Evolutionary conservation across 768 basidiomycete genomes (phyloP).

Genomic region (Podaxis sp.): DNA sequence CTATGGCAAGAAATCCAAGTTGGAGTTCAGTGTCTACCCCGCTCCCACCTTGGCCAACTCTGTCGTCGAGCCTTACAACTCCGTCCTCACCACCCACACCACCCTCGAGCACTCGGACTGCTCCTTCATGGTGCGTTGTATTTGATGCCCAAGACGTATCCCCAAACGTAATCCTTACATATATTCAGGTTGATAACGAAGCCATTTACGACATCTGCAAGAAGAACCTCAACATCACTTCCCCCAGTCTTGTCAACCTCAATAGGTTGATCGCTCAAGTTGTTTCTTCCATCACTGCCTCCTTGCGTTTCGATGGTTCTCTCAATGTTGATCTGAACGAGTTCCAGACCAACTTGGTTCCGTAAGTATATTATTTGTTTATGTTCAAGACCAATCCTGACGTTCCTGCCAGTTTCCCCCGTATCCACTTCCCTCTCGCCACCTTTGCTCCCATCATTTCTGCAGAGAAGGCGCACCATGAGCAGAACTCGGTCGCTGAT

Average conservation of each 20-base stretch:
- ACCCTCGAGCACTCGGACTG: slow-evolving; percentile 99
- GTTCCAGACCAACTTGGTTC: slow-evolving; percentile 98
- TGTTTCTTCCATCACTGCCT: slow-evolving; percentile 96
- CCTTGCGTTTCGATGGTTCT: slow-evolving; percentile 95
- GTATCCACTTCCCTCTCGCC: slow-evolving; percentile 97
- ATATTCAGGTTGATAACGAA: slow-evolving; percentile 88
- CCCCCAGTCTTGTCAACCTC: slow-evolving; percentile 89
- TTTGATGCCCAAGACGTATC: neutral
- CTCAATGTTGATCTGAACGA: slow-evolving; percentile 97
- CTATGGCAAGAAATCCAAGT: slow-evolving; percentile 99
- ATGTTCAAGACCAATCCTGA: slow-evolving; percentile 7
- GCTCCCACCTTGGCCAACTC: slow-evolving; percentile 87
- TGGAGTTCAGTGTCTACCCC: slow-evolving; percentile 98
- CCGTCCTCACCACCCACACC: slow-evolving; percentile 95
- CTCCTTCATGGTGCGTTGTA: slow-evolving; percentile 88
- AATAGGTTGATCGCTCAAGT: slow-evolving; percentile 98
- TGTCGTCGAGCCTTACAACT: slow-evolving; percentile 99
- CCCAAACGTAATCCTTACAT: neutral
- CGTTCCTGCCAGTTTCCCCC: slow-evolving; percentile 71
- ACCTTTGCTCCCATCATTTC: slow-evolving; percentile 95
- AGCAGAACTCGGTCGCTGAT: slow-evolving; percentile 95
- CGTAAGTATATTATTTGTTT: slow-evolving; percentile 50
- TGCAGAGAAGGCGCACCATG: slow-evolving; percentile 93
- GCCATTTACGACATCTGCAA: slow-evolving; percentile 99
- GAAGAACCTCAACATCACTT: slow-evolving; percentile 81